Evolutionary conservation across 2,329 filamentous ascomycete species (phyloP).

Genomic region (Pleomassaria siparia): DNA sequence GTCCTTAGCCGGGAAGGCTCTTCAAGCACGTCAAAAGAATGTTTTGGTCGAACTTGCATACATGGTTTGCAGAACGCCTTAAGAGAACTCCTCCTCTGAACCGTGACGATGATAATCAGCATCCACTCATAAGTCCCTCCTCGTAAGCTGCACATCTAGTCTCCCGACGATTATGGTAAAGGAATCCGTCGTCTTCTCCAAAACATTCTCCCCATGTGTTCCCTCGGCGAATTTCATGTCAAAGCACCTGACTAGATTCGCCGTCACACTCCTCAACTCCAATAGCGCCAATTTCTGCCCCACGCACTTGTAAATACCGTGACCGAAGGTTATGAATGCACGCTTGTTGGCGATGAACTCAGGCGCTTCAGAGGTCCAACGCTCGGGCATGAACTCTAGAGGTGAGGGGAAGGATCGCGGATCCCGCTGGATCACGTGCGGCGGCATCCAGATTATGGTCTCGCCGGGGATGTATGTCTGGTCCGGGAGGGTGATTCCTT

Average conservation of each 20-base stretch:
- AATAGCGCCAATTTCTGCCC: slow-evolving; percentile 67
- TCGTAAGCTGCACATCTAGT: slow-evolving; percentile 29
- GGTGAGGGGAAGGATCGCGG: slow-evolving; percentile 28
- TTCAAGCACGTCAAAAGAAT: no score
- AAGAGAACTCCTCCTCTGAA: no score
- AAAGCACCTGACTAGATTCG: slow-evolving; percentile 61
- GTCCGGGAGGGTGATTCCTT: slow-evolving; percentile 34
- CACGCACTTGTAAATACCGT: slow-evolving; percentile 70
- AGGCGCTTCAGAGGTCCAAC: slow-evolving; percentile 30
- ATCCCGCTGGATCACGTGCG: slow-evolving; percentile 32
- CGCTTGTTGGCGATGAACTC: slow-evolving; percentile 33
- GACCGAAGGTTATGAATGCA: slow-evolving; percentile 72
- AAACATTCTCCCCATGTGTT: slow-evolving; percentile 22
- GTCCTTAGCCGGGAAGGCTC: no score
- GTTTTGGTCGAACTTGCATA: no score
- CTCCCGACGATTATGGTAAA: slow-evolving; percentile 34
- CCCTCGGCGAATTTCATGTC: slow-evolving; percentile 50
- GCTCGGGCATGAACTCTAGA: slow-evolving; percentile 30
- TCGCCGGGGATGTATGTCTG: slow-evolving; percentile 34
- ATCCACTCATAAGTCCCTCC: background rate
- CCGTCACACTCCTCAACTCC: slow-evolving; percentile 64
- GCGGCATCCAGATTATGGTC: slow-evolving; percentile 32
- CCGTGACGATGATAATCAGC: no score
- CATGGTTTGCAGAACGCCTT: no score
- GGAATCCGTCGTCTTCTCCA: slow-evolving; percentile 26